A percentile compares a stretch with the other conserved stretches of the same genome.
Evolutionary conservation across 2,329 filamentous ascomycete species (phyloP).

Genomic region (Hypoxylon sp.): DNA sequence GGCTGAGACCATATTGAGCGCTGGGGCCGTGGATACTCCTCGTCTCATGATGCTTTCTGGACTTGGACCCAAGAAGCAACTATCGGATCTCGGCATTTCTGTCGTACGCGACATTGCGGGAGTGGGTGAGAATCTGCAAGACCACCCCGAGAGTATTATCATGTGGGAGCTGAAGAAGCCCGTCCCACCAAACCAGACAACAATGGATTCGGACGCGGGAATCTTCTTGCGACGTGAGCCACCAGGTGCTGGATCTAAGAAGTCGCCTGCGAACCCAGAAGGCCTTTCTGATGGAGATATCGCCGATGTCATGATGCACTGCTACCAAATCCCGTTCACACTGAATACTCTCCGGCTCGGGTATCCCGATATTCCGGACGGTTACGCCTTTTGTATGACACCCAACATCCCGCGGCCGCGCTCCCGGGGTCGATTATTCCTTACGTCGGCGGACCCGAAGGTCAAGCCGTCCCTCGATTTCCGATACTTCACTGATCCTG

Average conservation of each 20-base stretch:
- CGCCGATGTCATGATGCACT: constrained; percentile 95
- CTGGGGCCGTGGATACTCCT: constrained; percentile 86
- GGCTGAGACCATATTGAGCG: constrained; percentile 83
- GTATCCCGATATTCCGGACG: constrained; percentile 73
- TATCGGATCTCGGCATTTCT: constrained; percentile 67
- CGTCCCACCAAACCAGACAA: constrained; percentile 84
- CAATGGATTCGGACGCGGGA: constrained; percentile 91
- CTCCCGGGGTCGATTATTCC: constrained; percentile 82
- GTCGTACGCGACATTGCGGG: constrained; percentile 71
- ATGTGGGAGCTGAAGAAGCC: constrained; percentile 85
- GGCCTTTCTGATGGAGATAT: constrained; percentile 76
- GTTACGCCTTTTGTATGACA: constrained; percentile 92
- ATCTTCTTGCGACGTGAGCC: constrained; percentile 87
- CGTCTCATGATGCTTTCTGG: constrained; percentile 73
- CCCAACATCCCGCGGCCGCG: constrained; percentile 89
- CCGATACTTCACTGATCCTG: constrained; percentile 89
- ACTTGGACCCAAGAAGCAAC: constrained; percentile 68
- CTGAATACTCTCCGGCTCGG: constrained; percentile 87
- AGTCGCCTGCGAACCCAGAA: constrained; percentile 64
- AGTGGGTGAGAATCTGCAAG: constrained; percentile 73
- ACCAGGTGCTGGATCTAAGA: constrained; percentile 74
- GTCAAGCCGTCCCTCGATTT: constrained; percentile 90
- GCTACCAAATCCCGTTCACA: constrained; percentile 94
- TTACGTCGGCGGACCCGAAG: constrained; percentile 80
- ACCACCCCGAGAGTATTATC: constrained; percentile 73